phyloP scores from a whole-genome alignment of 1,284 basidiomycete genomes.

The Agaricales sp. region DNA sequence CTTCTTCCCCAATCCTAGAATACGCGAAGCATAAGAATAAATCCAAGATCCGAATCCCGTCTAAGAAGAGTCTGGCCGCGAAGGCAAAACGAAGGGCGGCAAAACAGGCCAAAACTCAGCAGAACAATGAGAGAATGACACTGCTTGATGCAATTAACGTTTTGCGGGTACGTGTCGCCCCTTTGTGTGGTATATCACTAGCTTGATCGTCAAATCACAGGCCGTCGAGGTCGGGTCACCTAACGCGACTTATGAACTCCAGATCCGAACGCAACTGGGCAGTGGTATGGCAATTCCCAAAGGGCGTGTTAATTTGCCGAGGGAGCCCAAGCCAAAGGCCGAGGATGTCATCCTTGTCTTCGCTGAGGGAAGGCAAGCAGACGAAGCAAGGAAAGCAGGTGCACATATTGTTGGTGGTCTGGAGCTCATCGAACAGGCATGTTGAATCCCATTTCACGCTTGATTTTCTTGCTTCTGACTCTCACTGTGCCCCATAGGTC shows the following conservation, averaged over 20 bases:
- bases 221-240: constrained; percentile 73
- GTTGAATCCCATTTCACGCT: no score
- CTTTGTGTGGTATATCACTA: not conserved
- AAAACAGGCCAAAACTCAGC: constrained; percentile 28
- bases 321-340: constrained; percentile 62
- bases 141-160: constrained; percentile 55
- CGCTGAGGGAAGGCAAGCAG: constrained; percentile 68
- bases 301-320: constrained; percentile 61
- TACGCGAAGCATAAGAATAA: not conserved
- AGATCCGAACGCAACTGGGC: constrained; percentile 67
- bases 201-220: constrained; percentile 24
- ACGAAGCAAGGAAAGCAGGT: constrained; percentile 73
- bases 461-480: no score
- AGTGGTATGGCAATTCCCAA: constrained; percentile 72
- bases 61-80: constrained; percentile 58
- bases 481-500: constrained; percentile 33
- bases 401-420: constrained; percentile 81
- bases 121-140: constrained; percentile 48
- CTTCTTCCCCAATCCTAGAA: constrained; percentile 5
- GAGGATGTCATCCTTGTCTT: constrained; percentile 81
- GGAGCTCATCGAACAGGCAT: constrained; percentile 73
- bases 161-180: constrained; percentile 44
- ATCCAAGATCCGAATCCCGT: constrained; percentile 26
- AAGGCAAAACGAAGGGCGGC: constrained; percentile 37
- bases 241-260: constrained; percentile 69